Evolutionary conservation across 805 yeast species (phyloP), one percentile per base, ranked within the genome.

Genomic region (Priceomyces carsonii): DNA sequence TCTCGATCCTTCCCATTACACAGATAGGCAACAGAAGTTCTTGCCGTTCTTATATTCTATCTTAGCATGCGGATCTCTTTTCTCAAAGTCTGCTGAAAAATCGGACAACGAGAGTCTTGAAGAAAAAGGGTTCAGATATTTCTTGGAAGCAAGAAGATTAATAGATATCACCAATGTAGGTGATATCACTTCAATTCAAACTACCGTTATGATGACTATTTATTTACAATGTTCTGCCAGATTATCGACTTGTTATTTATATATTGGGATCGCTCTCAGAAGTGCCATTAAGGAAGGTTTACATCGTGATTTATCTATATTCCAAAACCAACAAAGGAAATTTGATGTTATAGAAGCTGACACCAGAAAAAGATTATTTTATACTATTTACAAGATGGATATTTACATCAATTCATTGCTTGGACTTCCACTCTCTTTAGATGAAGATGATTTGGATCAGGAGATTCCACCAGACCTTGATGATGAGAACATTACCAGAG

Each of bases 331-430:
- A 27, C 69, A 77, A 45, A 38, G 70, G 16, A 79, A 80, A 46
- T 66, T 74, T 31, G 83, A 83, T 46, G 90, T 90, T 1, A 80
- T 89, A 21, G 95, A 86, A 53, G 66, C 80, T 24, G 96, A 90
- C 52, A 83, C 86, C 1, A 70, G 95, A 41, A 89, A 88, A 58
- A 70, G 96, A 40, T 62, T 90, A 26, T 89, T 89, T 56, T 89
- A 91, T 85, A 83, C 96, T 1, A 82, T 89, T 43, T 84, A 85
- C 57, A 89, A 89, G 56, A 84, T 88, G 83, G 96, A 90, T 53
- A 79, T 87, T 28, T 89, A 90, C 55, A 85, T 88, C 50, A 86
- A 85, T 55, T 84, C 95, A 6, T 80, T 89, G 65, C 57, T 90
- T 44, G 96, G 96, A 1, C 66, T 89, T 33, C 97, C 97, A 1